Percentiles rank a stretch among this genome's conserved stretches.
phyloP scores from a whole-genome alignment of 768 basidiomycete genomes.

The Rhodotorula toruloides region DNA sequence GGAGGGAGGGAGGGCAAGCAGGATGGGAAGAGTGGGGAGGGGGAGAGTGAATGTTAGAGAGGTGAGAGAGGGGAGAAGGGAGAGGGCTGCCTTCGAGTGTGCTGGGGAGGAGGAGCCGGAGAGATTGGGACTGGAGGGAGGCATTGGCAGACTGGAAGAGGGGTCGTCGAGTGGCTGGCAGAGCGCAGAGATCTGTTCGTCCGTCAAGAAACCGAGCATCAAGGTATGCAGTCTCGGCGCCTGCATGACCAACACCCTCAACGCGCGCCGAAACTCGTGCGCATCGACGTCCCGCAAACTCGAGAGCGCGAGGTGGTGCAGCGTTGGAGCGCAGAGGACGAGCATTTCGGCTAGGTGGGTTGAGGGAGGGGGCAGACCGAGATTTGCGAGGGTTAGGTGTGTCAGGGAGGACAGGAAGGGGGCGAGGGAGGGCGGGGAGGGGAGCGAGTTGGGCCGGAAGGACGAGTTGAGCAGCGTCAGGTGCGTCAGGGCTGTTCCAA shows the following conservation, averaged over 20 bases:
- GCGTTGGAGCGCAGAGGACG: neutral
- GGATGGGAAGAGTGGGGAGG: conserved; percentile 3
- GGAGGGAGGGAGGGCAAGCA: conserved; percentile 12
- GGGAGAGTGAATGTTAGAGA: conserved; percentile 21
- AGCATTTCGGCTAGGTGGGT: conserved; percentile 24
- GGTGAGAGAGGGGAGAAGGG: conserved; percentile 5
- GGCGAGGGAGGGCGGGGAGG: conserved; percentile 13
- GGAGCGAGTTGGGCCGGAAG: conserved; percentile 24
- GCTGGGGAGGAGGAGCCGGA: neutral
- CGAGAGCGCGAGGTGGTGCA: conserved; percentile 25
- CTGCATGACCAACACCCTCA: neutral
- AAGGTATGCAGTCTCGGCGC: neutral
- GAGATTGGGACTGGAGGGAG: neutral
- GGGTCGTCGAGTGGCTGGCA: neutral
- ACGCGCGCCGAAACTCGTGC: neutral
- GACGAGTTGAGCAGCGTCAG: conserved; percentile 23
- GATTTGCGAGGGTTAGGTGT: conserved; percentile 28
- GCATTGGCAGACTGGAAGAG: neutral
- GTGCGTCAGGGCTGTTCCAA: conserved; percentile 5
- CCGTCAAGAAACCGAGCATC: conserved; percentile 25
- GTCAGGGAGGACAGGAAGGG: conserved; percentile 10
- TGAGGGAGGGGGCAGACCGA: conserved; percentile 29
- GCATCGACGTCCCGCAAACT: conserved; percentile 21
- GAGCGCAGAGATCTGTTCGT: conserved; percentile 11
- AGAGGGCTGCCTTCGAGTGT: neutral